These are phyloP conservation scores for Calonectria hawksworthii DNA, from an alignment of 2,329 filamentous ascomycete species.

Conservation along the genomic window DNA sequence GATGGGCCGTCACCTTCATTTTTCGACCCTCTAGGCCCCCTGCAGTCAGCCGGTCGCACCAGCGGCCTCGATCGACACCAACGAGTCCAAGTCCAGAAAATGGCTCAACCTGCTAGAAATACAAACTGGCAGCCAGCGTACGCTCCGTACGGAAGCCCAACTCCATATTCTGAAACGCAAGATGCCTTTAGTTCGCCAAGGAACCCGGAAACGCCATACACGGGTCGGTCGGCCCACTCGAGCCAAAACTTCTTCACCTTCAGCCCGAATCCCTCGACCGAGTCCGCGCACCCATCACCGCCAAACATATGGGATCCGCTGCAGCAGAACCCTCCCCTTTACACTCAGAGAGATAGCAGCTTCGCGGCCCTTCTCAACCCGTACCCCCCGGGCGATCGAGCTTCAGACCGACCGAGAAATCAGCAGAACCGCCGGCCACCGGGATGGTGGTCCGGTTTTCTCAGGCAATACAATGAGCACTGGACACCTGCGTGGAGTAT, in stretches of 20 bases:
- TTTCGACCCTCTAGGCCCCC: neutral
- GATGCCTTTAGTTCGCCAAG: neutral
- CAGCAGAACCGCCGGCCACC: neutral
- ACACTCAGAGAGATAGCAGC: neutral
- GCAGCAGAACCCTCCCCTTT: neutral
- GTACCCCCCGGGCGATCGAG: neutral
- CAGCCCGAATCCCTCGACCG: neutral
- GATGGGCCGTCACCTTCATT: neutral
- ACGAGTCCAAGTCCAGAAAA: neutral
- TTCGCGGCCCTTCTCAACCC: neutral
- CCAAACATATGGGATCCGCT: neutral
- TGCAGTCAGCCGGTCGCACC: neutral
- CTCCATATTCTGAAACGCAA: neutral
- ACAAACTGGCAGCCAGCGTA: neutral
- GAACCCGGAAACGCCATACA: neutral
- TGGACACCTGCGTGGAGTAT: constrained; percentile 7
- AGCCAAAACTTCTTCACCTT: neutral
- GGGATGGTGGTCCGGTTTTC: neutral
- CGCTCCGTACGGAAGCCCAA: neutral
- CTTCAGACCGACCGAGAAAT: neutral
- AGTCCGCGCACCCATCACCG: neutral
- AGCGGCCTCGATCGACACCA: neutral
- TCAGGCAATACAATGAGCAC: neutral
- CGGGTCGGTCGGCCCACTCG: neutral
- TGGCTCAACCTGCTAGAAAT: neutral